Conservation (phyloP, 805 yeast genomes). For the Cephaloascus fragrans region DNA sequence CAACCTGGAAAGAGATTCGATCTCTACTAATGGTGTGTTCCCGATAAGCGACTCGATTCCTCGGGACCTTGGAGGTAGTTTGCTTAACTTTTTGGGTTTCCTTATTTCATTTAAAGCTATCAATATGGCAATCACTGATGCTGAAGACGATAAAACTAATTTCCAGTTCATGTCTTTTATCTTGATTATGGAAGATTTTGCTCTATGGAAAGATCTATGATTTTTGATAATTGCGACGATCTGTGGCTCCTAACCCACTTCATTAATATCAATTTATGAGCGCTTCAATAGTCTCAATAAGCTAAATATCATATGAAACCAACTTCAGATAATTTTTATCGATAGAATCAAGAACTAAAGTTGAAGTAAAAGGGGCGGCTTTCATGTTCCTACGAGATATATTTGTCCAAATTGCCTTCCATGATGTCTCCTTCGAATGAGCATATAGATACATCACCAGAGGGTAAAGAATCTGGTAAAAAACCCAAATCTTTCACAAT, state of each 20-base stretch:
- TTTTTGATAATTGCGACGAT: too few relatives aligned
- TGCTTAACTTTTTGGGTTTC: conserved; percentile 4
- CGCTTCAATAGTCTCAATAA: too few relatives aligned
- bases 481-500: conserved; percentile 30
- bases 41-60: conserved; percentile 81
- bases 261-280: too few relatives aligned
- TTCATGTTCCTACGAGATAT: too few relatives aligned
- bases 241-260: too few relatives aligned
- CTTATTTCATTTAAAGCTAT: background rate
- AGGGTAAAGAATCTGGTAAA: too few relatives aligned
- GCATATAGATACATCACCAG: too few relatives aligned
- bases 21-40: conserved; percentile 74
- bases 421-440: background rate
- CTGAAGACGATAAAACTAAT: background rate
- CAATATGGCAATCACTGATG: background rate
- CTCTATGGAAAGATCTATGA: too few relatives aligned
- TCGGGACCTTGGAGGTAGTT: conserved; percentile 19
- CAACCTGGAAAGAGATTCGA: conserved; percentile 55
- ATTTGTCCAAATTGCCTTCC: background rate
- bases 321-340: too few relatives aligned
- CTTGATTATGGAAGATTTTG: background rate
- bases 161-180: background rate
- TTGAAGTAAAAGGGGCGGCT: too few relatives aligned
- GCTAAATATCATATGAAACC: too few relatives aligned
- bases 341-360: too few relatives aligned